phyloP scores from a whole-genome alignment of 208 protist genomes.

The Crithidia sp. region DNA sequence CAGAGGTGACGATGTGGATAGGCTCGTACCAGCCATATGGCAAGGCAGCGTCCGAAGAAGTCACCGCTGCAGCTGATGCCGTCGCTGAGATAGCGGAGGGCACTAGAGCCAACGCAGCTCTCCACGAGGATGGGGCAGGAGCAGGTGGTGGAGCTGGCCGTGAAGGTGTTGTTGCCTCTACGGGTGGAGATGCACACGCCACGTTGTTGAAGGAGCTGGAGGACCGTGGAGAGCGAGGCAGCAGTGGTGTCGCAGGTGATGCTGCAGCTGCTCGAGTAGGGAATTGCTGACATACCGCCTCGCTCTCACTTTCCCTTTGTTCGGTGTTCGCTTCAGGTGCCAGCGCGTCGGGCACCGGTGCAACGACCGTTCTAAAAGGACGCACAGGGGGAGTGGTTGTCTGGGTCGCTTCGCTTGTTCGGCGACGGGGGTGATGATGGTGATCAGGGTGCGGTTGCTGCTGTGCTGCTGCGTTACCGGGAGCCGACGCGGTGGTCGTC shows the following conservation, averaged over 20 bases:
- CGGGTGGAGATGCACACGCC: too few species aligned
- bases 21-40: conserved; percentile 21
- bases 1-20: conserved; percentile 15
- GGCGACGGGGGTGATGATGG: not conserved
- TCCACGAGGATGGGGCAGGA: conserved; percentile 1
- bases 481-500: not conserved
- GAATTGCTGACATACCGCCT: too few species aligned
- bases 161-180: too few species aligned
- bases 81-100: not conserved
- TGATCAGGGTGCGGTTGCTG: not conserved
- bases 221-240: too few species aligned
- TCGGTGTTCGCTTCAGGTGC: not conserved
- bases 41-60: not conserved
- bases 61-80: not conserved
- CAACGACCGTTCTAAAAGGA: not conserved
- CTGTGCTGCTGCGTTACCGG: not conserved
- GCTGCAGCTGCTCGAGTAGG: too few species aligned
- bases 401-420: conserved; percentile 1
- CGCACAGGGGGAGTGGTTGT: not conserved
- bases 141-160: too few species aligned
- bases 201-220: too few species aligned
- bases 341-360: not conserved
- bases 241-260: too few species aligned
- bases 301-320: too few species aligned
- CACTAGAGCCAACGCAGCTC: not conserved